These are phyloP conservation scores for Cercis canadensis DNA, from an alignment of 306 rosid species.

Conservation along the genomic window DNA sequence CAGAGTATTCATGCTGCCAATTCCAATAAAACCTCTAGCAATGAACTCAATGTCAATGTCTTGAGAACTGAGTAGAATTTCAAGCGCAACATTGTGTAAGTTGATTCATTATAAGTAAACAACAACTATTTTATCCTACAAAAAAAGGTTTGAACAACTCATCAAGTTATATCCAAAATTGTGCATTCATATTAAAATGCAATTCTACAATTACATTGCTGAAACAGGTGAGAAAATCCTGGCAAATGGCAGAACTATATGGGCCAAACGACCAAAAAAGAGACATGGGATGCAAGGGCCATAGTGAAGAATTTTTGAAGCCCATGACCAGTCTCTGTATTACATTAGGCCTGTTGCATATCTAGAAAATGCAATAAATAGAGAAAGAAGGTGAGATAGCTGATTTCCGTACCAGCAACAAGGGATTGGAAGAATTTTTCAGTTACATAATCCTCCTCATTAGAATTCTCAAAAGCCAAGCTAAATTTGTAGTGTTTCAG, in stretches of 20 bases:
- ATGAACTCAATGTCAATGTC: conserved; percentile 4
- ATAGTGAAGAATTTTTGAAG: conserved; percentile 9
- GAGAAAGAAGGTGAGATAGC: conserved; percentile 33
- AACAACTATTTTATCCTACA: background rate
- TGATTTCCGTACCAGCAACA: conserved; percentile 80
- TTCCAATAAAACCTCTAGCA: conserved; percentile 5
- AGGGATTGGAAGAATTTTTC: conserved; percentile 98
- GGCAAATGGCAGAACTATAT: conserved; percentile 1
- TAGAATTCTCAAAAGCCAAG: conserved; percentile 97
- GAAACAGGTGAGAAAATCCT: conserved; percentile 5
- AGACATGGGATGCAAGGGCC: conserved; percentile 10
- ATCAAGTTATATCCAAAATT: conserved; percentile 4
- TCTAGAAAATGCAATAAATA: conserved; percentile 24
- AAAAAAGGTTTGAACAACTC: conserved; percentile 1
- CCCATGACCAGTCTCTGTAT: conserved; percentile 6
- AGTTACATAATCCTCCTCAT: conserved; percentile 99
- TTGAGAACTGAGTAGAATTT: background rate
- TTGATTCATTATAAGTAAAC: conserved; percentile 1
- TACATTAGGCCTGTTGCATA: conserved; percentile 23
- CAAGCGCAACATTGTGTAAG: background rate
- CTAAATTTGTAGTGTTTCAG: conserved; percentile 90
- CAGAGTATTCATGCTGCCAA: conserved; percentile 11
- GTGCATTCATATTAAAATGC: conserved; percentile 24
- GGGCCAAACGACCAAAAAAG: background rate
- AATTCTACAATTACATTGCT: conserved; percentile 24